Conservation (phyloP, 768 basidiomycete species). For the Podaxis pistillaris region DNA sequence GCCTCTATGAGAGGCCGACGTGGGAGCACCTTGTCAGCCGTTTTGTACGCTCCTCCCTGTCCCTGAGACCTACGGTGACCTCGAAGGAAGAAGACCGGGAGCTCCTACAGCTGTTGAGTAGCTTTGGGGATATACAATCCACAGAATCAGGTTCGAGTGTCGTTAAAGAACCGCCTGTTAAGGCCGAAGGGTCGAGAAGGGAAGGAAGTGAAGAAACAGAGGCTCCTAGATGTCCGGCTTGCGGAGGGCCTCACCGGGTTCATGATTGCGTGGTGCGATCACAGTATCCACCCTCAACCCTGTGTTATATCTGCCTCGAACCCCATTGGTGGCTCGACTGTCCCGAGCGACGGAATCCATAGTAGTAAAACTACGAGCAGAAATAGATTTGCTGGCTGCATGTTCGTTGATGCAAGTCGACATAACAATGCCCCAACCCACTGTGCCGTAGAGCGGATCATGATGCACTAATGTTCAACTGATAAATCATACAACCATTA, state of each 20-base stretch:
- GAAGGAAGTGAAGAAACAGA: neutral
- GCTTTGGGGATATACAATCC: neutral
- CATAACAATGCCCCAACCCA: too few species aligned
- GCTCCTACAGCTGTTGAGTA: neutral
- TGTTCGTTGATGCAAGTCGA: too few species aligned
- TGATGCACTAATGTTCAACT: too few species aligned
- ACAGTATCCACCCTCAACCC: conserved; percentile 2
- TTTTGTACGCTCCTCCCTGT: neutral
- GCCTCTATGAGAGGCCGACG: neutral
- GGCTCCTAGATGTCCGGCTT: neutral
- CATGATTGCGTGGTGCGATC: conserved; percentile 1
- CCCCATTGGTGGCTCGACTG: conserved; percentile 14
- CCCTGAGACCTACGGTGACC: neutral
- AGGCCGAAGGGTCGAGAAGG: neutral
- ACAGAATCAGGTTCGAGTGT: neutral
- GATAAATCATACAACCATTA: too few species aligned
- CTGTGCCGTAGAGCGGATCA: too few species aligned
- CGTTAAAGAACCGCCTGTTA: neutral
- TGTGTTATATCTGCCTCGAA: conserved; percentile 13
- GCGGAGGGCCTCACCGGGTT: conserved; percentile 2
- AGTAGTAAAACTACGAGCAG: too few species aligned
- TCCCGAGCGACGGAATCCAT: neutral
- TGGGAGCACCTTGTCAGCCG: conserved; percentile 11
- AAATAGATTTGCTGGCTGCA: too few species aligned
- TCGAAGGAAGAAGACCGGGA: neutral